These are phyloP conservation scores for Citrus glauca DNA, from an alignment of 345 rosid genomes.

Conservation along the genomic window DNA sequence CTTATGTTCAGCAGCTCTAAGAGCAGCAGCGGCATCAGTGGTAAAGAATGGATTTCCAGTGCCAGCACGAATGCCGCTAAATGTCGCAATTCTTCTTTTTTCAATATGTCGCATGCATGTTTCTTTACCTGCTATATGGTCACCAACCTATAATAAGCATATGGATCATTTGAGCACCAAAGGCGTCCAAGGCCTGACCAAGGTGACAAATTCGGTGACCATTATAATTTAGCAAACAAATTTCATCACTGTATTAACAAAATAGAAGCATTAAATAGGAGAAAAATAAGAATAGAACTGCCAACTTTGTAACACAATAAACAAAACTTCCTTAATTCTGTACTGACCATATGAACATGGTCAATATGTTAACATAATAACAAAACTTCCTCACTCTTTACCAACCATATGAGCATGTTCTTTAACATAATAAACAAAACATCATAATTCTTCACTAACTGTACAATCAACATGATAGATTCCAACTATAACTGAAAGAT, in stretches of 20 bases:
- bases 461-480: background rate
- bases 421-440: no score
- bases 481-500: background rate
- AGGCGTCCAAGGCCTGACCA: background rate
- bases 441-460: no score
- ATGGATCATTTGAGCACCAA: background rate
- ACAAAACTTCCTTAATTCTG: background rate
- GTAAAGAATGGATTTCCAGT: constrained; percentile 43
- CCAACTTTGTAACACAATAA: background rate
- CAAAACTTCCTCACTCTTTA: no score
- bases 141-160: constrained; percentile 22
- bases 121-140: constrained; percentile 38
- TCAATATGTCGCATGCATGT: constrained; percentile 45
- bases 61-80: constrained; percentile 42
- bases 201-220: background rate
- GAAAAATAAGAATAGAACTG: background rate
- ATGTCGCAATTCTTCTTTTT: constrained; percentile 50
- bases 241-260: background rate
- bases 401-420: no score
- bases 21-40: constrained; percentile 45
- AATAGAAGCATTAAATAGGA: no score
- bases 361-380: no score
- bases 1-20: constrained; percentile 45
- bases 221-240: background rate
- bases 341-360: background rate